A percentile compares a stretch with the other conserved stretches of the same genome.
Conservation (phyloP, 2,329 filamentous ascomycete genomes). For the Helotiales sp. region DNA sequence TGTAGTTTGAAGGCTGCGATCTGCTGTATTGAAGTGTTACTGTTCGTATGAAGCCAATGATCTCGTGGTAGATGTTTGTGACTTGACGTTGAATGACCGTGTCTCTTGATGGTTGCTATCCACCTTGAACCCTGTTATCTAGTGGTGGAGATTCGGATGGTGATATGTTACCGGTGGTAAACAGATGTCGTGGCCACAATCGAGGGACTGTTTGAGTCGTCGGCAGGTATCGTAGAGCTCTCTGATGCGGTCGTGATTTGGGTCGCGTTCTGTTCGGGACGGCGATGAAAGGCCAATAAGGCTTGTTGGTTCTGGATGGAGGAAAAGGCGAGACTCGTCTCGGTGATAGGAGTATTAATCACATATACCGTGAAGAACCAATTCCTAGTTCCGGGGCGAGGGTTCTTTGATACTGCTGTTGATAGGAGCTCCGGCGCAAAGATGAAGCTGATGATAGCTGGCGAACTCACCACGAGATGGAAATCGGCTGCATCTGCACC, state of each 20-base stretch:
- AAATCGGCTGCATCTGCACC: not conserved
- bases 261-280: no score
- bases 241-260: no score
- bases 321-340: not conserved
- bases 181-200: no score
- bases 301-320: not conserved
- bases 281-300: no score
- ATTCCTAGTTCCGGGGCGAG: not conserved
- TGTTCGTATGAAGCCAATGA: not conserved
- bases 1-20: not conserved
- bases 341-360: not conserved
- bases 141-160: no score
- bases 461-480: not conserved
- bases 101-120: not conserved
- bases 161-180: no score
- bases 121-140: no score
- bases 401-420: not conserved
- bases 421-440: slow-evolving; percentile 21
- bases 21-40: not conserved
- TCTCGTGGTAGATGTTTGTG: no score
- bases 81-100: not conserved
- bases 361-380: not conserved
- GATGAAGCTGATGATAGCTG: not conserved
- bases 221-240: no score
- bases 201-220: no score